Evolutionary conservation across 2,329 filamentous ascomycete species (phyloP).

Genomic region (Atkinsonella hypoxylon): DNA sequence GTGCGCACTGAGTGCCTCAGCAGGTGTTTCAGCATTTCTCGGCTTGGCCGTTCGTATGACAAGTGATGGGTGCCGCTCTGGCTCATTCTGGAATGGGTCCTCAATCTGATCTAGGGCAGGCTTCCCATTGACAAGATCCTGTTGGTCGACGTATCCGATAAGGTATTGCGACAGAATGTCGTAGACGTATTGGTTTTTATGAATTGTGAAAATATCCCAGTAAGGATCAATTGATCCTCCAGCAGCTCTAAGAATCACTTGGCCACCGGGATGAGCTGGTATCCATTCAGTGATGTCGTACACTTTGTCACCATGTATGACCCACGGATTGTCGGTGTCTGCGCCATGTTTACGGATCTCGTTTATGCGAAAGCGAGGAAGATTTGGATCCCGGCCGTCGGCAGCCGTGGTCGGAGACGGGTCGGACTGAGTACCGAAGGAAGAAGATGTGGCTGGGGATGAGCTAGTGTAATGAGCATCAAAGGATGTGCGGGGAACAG

Average conservation of each 20-base stretch:
- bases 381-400: conserved; percentile 25
- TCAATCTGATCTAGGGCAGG: conserved; percentile 42
- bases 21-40: conserved; percentile 49
- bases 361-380: conserved; percentile 37
- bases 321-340: conserved; percentile 45
- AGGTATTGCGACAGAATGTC: conserved; percentile 53
- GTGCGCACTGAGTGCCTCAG: conserved; percentile 29
- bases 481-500: conserved; percentile 3
- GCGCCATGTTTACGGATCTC: conserved; percentile 42
- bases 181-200: conserved; percentile 51
- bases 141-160: conserved; percentile 47
- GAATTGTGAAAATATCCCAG: conserved; percentile 60
- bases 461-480: conserved; percentile 6
- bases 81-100: conserved; percentile 47
- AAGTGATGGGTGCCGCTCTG: conserved; percentile 36
- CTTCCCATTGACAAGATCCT: conserved; percentile 45
- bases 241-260: conserved; percentile 54
- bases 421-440: not conserved
- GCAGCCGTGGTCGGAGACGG: not conserved
- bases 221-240: conserved; percentile 54
- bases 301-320: conserved; percentile 50
- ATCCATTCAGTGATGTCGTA: conserved; percentile 64
- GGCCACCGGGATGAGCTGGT: conserved; percentile 51
- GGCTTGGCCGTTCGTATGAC: conserved; percentile 41
- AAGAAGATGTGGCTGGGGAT: not conserved